phyloP scores from a whole-genome alignment of 2,329 filamentous ascomycete genomes.

The Periconia sp. region DNA sequence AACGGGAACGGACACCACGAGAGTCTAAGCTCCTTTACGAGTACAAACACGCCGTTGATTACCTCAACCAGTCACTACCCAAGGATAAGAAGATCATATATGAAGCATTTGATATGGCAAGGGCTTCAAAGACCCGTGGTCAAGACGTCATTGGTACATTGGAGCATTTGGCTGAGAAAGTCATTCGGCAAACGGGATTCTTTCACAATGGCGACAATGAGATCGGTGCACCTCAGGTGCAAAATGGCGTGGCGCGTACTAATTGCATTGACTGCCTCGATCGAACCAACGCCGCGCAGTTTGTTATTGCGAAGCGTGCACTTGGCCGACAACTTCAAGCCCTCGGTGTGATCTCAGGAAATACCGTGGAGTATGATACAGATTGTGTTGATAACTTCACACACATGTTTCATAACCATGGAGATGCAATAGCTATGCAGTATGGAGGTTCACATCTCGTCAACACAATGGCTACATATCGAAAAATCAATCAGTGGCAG shows the following conservation, averaged over 20 bases:
- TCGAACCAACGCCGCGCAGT: conserved; percentile 95
- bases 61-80: conserved; percentile 93
- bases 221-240: conserved; percentile 67
- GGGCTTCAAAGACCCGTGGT: conserved; percentile 85
- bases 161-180: conserved; percentile 84
- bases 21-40: conserved; percentile 89
- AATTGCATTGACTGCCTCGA: conserved; percentile 99
- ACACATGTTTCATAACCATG: conserved; percentile 95
- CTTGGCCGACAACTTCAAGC: conserved; percentile 91
- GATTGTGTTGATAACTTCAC: conserved; percentile 96
- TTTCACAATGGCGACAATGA: conserved; percentile 86
- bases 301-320: conserved; percentile 93
- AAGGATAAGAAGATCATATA: conserved; percentile 83
- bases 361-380: conserved; percentile 85
- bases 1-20: conserved; percentile 81
- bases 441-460: conserved; percentile 97
- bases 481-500: conserved; percentile 98
- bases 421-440: conserved; percentile 95
- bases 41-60: conserved; percentile 83
- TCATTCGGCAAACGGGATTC: conserved; percentile 83
- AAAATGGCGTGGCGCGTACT: conserved; percentile 90
- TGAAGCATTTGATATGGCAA: conserved; percentile 97
- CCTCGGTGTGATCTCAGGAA: conserved; percentile 79
- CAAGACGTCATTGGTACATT: conserved; percentile 93
- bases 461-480: conserved; percentile 99